phyloP scores from a whole-genome alignment of 768 basidiomycete genomes.

The Paxillus rubicundulus region DNA sequence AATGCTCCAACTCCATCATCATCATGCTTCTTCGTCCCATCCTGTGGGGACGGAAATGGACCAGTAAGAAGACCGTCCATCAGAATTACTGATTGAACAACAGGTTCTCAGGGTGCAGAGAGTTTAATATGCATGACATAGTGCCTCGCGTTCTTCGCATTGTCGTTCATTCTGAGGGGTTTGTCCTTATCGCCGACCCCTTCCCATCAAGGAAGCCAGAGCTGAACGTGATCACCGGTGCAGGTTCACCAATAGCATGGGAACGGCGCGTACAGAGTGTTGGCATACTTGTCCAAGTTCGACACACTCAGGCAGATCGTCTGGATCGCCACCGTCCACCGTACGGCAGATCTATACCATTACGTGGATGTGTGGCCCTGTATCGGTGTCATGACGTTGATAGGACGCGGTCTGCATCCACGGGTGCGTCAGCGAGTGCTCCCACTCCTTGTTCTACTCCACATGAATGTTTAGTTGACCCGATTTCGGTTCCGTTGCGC shows the following conservation, averaged over 20 bases:
- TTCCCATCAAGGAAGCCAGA: conserved; percentile 14
- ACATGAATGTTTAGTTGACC: neutral
- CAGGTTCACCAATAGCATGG: neutral
- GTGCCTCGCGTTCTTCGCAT: conserved; percentile 23
- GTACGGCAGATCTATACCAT: too few relatives aligned
- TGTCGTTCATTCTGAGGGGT: conserved; percentile 17
- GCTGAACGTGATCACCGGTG: conserved; percentile 16
- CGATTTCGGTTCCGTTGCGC: neutral
- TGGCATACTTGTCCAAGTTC: too few relatives aligned
- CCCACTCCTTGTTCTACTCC: too few relatives aligned
- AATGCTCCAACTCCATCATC: too few relatives aligned
- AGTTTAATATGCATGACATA: conserved; percentile 11
- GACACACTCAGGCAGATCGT: too few relatives aligned
- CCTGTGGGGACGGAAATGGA: conserved; percentile 11
- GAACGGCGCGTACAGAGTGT: too few relatives aligned
- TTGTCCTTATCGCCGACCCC: neutral
- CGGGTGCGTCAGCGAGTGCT: too few relatives aligned
- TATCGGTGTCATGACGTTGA: too few relatives aligned
- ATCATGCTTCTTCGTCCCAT: neutral
- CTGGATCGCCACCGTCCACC: too few relatives aligned
- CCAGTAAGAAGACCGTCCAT: conserved; percentile 3
- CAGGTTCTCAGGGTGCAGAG: conserved; percentile 16
- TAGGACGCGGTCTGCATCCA: too few relatives aligned
- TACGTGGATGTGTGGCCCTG: too few relatives aligned
- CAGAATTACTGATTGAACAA: neutral